Evolutionary conservation across 2,329 filamentous ascomycete genomes (phyloP).

Genomic region (Ascosphaera aggregata): DNA sequence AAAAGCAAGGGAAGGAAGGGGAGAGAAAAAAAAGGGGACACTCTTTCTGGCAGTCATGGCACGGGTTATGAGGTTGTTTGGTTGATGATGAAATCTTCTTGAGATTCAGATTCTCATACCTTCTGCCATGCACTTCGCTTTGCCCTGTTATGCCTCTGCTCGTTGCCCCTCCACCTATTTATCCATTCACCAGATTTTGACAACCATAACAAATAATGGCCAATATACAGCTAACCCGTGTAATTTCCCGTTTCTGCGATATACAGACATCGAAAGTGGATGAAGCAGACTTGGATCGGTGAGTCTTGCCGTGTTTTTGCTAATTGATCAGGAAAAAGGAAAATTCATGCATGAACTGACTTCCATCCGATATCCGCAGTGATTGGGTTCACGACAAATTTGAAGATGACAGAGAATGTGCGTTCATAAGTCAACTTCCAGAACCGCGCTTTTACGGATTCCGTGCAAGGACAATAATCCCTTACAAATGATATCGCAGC

Average conservation of each 20-base stretch:
- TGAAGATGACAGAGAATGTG: slow-evolving; percentile 42
- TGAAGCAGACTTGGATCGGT: slow-evolving; percentile 23
- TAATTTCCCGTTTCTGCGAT: slow-evolving; percentile 12
- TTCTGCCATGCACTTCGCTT: neutral
- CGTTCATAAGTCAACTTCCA: too few species aligned
- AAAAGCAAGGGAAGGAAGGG: slow-evolving; percentile 5
- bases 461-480: slow-evolving; percentile 4
- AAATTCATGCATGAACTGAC: slow-evolving; percentile 6
- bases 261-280: slow-evolving; percentile 23
- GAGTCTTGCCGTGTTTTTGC: slow-evolving; percentile 5
- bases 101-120: neutral
- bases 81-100: neutral
- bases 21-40: slow-evolving; percentile 9
- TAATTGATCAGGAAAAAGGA: slow-evolving; percentile 3
- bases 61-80: neutral
- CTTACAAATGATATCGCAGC: slow-evolving; percentile 11
- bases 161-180: too few species aligned
- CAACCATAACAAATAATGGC: slow-evolving; percentile 13
- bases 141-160: neutral
- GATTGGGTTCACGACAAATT: slow-evolving; percentile 92
- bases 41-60: neutral
- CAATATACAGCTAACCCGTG: slow-evolving; percentile 22
- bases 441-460: too few species aligned
- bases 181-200: slow-evolving; percentile 11
- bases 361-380: slow-evolving; percentile 22